phyloP scores from a whole-genome alignment of 768 basidiomycete species.

The Calocybe cyanea region DNA sequence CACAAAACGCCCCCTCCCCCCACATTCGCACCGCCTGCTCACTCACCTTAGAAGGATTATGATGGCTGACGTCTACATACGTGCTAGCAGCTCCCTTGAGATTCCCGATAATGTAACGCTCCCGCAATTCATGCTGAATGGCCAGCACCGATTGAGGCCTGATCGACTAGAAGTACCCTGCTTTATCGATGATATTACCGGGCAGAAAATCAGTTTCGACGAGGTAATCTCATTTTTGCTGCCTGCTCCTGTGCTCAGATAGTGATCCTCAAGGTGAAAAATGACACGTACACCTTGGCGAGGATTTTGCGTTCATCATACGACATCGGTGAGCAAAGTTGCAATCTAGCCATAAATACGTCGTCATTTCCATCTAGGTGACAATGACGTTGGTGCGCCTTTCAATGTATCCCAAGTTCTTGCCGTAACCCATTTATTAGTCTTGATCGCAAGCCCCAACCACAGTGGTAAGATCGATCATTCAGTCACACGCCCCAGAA shows the following conservation, averaged over 20 bases:
- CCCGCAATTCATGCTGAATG: slow-evolving; percentile 54
- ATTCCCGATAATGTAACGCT: slow-evolving; percentile 57
- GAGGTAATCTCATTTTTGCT: slow-evolving; percentile 28
- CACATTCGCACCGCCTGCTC: slow-evolving; percentile 7
- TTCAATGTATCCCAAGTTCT: not conserved
- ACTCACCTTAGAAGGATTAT: slow-evolving; percentile 5
- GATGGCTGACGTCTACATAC: slow-evolving; percentile 27
- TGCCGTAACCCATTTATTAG: slow-evolving; percentile 22
- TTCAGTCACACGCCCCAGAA: not conserved
- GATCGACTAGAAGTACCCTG: slow-evolving; percentile 36
- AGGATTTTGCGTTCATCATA: slow-evolving; percentile 29
- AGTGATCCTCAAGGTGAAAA: slow-evolving; percentile 21
- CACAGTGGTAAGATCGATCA: slow-evolving; percentile 45
- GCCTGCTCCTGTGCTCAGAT: not conserved
- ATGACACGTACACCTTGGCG: slow-evolving; percentile 33
- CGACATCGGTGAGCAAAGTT: slow-evolving; percentile 19
- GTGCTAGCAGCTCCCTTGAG: slow-evolving; percentile 26
- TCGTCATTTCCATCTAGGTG: slow-evolving; percentile 26
- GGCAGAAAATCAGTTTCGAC: slow-evolving; percentile 31
- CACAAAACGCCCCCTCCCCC: slow-evolving; percentile 5
- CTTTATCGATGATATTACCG: slow-evolving; percentile 50
- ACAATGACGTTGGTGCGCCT: slow-evolving; percentile 47
- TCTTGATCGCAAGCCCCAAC: slow-evolving; percentile 51
- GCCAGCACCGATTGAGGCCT: slow-evolving; percentile 41
- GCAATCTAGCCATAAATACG: not conserved